Base-by-base conservation (phyloP, 2,329 filamentous ascomycete genomes). In the Hypoxylon sp. region DNA sequence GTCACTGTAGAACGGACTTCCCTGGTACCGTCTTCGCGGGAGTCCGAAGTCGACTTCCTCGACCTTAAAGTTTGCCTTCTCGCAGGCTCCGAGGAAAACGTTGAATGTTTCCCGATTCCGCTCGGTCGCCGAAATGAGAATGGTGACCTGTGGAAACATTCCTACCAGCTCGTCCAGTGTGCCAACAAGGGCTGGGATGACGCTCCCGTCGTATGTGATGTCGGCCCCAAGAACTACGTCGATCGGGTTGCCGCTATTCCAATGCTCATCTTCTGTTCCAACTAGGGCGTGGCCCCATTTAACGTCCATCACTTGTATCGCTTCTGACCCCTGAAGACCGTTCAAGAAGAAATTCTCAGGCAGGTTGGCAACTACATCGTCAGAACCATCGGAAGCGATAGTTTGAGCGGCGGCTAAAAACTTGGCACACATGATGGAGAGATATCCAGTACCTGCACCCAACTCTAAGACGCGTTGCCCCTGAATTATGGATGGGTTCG, bases 171-270 rank as follows among this genome's bases (percentile, higher is more conserved):
- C 84, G 30, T 82, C 78, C 53, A 94, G 75, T 2, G 91, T 93
- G 2, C 81, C 83, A 2, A 91, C 81, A 22, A 94, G 80, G 1
- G 86, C 80, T 0, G 88, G 85, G 51, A 91, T 88, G 43, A 86
- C 82, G 34, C 80, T 80, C 63, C 81, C 81, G 73, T 94, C 91
- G 75, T 94, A 94, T 0, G 90, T 94, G 76, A 94, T 85, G 74
- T 94, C 91, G 32, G 91, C 90, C 3, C 91, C 92, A 26, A 94
- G 77, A 2, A 94, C 84, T 4, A 92, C 77, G 74, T 94, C 89
- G 46, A 87, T 74, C 2, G 73, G 69, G 4, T 73, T 71, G 17
- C 80, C 80, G 19, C 78, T 79, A 67, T 83, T 82, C 84, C 84
- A 85, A 47, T 76, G 74, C 54, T 80, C 72, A 55, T 87, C 83